phyloP scores from a whole-genome alignment of 73 alveolate genomes.

The Tetrahymena elliotti region DNA sequence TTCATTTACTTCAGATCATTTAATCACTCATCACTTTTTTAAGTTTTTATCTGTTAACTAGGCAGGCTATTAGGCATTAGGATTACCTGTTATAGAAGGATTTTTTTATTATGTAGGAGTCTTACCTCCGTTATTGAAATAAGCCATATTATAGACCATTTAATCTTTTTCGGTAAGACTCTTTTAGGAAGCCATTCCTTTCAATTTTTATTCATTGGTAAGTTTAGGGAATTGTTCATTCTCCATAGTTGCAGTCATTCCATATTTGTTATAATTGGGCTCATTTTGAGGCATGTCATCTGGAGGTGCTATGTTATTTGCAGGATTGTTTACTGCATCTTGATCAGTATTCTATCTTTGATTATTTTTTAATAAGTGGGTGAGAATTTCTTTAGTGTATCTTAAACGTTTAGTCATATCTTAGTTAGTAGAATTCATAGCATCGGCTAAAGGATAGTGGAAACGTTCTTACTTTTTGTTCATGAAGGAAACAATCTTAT shows the following conservation, averaged over 20 bases:
- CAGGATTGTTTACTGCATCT: background rate
- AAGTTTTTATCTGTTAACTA: background rate
- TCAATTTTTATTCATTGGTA: background rate
- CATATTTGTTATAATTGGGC: background rate
- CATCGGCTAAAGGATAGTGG: conserved; percentile 79
- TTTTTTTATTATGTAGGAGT: background rate
- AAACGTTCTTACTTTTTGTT: conserved; percentile 95
- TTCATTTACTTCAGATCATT: too few relatives aligned
- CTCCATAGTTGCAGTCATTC: background rate
- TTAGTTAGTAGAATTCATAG: conserved; percentile 78
- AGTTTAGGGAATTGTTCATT: background rate
- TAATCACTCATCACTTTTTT: background rate
- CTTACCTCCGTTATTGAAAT: background rate
- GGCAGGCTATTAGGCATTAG: background rate
- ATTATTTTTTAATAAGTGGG: conserved; percentile 66
- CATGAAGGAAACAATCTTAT: conserved; percentile 88
- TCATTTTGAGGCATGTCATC: background rate
- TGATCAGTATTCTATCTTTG: conserved; percentile 1
- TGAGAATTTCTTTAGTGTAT: conserved; percentile 88
- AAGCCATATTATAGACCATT: background rate
- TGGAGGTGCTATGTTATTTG: background rate
- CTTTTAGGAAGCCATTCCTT: background rate
- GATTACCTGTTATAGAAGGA: background rate
- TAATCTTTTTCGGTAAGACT: background rate
- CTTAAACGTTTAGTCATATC: conserved; percentile 93